Percentiles rank a stretch among this genome's conserved stretches.
phyloP scores from a whole-genome alignment of 2,329 filamentous ascomycete genomes.

The Rutstroemia sydowiana region DNA sequence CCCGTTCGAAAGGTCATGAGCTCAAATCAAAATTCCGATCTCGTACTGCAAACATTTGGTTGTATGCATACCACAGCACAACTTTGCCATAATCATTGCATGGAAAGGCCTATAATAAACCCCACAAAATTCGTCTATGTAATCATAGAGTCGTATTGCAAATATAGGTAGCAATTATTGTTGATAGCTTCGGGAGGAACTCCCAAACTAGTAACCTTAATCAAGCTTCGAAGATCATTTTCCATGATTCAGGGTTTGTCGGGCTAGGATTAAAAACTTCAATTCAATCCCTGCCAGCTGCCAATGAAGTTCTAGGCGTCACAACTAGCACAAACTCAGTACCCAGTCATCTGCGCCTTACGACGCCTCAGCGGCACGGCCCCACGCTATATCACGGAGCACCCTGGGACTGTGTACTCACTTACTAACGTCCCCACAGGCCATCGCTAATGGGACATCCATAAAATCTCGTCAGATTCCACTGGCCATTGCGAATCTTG shows the following conservation, averaged over 20 bases:
- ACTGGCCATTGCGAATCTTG: background rate
- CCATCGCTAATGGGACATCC: background rate
- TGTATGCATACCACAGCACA: background rate
- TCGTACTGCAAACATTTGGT: background rate
- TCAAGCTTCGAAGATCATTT: background rate
- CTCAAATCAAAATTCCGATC: background rate
- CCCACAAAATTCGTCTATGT: too few relatives aligned
- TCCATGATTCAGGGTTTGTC: background rate
- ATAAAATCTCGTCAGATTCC: slow-evolving; percentile 5
- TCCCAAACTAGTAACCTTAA: background rate
- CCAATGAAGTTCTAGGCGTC: slow-evolving; percentile 2
- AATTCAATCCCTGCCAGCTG: background rate
- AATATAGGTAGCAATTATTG: background rate
- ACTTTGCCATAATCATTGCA: background rate
- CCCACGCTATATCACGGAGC: slow-evolving; percentile 2
- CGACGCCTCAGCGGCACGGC: background rate
- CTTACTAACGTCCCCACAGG: background rate
- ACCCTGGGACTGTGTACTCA: background rate
- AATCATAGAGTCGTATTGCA: background rate
- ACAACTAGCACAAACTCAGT: background rate
- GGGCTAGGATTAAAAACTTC: background rate
- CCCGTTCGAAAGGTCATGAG: background rate
- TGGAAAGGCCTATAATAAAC: background rate
- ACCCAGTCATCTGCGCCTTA: slow-evolving; percentile 3
- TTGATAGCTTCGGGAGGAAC: too few relatives aligned